Base-by-base conservation (phyloP, 2,329 filamentous ascomycete genomes). In the Clonostachys rosea region DNA sequence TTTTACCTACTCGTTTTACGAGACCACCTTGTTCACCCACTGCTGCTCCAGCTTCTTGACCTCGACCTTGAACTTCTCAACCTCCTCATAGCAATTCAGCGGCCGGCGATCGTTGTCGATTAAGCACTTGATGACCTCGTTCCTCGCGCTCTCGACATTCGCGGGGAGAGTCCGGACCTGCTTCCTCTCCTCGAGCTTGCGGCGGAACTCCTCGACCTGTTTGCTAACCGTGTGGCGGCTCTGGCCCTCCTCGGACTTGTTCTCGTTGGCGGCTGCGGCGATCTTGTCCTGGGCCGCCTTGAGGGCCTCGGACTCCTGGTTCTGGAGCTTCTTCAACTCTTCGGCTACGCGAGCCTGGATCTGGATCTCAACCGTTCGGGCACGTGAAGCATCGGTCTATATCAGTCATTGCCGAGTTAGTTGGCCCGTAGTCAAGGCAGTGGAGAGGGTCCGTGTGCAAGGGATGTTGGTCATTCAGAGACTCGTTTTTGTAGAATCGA, bases 21-120 rank as follows among this genome's bases (percentile, higher is more conserved):
- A 68, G 49, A 89, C 79, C 47, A 95, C 83, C 71, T 85, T 89
- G 62, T 95, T 86, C 35, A 96, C 89, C 82, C 95, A 97, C 24
- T 76, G 77, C 69, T 83, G 86, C 79, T 96, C 92, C 68, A 96
- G 68, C 71, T 82, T 83, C 56, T 87, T 83, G 44, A 97, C 91
- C 76, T 95, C 89, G 59, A 80, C 79, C 81, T 91, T 95, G 69
- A 97, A 97, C 17, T 75, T 76, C 72, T 95, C 87, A 20, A 96
- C 90, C 79, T 96, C 91, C 68, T 84, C 79, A 87, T 89, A 96
- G 78, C 92, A 97, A 74, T 96, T 89, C 63, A 96, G 74, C 64
- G 92, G 91, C 66, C 90, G 80, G 54, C 90, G 78, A 69, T 96
- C 91, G 66, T 96, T 86, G 60, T 86, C 78, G 52, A 87, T 76